Conservation (phyloP, 139 green algal species). For the Choricystis sp. region DNA sequence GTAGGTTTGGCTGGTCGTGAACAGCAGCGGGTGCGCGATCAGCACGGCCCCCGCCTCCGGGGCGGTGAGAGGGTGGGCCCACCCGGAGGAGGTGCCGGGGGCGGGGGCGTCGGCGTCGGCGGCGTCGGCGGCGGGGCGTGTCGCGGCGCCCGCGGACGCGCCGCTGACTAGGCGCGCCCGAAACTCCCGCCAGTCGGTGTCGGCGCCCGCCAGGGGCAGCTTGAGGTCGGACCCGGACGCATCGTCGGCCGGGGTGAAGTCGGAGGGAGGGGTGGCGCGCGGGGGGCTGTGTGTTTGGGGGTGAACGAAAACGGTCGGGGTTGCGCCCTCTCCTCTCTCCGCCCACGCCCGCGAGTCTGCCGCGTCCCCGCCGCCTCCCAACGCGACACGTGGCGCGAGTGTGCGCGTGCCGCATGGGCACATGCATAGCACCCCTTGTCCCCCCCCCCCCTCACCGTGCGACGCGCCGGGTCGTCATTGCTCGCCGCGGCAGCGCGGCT, state of each 20-base stretch:
- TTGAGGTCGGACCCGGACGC: not conserved
- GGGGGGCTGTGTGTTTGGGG: too few relatives aligned
- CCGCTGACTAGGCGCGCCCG: constrained; percentile 23
- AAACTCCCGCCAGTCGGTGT: constrained; percentile 28
- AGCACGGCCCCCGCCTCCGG: constrained; percentile 67
- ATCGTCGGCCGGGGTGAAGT: not conserved
- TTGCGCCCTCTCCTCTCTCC: too few relatives aligned
- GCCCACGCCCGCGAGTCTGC: too few relatives aligned
- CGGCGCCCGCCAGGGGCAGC: constrained; percentile 9
- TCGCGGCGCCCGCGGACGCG: not conserved
- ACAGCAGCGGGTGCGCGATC: constrained; percentile 54
- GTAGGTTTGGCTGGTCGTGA: constrained; percentile 47
- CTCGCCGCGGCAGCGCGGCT: too few relatives aligned
- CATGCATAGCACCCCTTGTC: too few relatives aligned
- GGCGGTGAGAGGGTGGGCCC: constrained; percentile 52
- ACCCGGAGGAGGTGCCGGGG: constrained; percentile 7
- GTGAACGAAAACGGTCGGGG: too few relatives aligned
- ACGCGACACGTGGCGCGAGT: too few relatives aligned
- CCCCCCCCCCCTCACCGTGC: too few relatives aligned
- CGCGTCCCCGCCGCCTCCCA: too few relatives aligned
- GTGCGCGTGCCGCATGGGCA: too few relatives aligned
- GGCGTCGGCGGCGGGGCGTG: not conserved
- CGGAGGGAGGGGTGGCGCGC: too few relatives aligned
- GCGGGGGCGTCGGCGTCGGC: not conserved
- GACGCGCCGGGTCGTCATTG: too few relatives aligned